Conservation (phyloP, 2,329 filamentous ascomycete genomes). For the Coniochaeta pulveracea region DNA sequence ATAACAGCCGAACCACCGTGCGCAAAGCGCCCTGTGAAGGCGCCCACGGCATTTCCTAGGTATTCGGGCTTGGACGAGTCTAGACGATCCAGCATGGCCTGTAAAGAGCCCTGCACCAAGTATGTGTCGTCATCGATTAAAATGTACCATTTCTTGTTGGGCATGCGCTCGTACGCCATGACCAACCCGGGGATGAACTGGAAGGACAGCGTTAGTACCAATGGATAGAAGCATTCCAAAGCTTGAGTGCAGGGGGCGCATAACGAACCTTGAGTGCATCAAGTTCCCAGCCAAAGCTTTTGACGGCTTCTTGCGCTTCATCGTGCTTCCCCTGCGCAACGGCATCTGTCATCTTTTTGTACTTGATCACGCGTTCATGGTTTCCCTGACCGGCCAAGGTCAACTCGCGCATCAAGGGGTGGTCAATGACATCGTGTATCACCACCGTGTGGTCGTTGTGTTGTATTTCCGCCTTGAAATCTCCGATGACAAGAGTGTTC, state of each 20-base stretch:
- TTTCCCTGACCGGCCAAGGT: conserved; percentile 21
- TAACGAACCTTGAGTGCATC: conserved; percentile 31
- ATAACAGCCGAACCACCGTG: conserved; percentile 42
- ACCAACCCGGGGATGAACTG: conserved; percentile 43
- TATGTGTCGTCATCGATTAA: conserved; percentile 46
- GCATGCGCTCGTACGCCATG: conserved; percentile 33
- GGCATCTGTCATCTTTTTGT: conserved; percentile 23
- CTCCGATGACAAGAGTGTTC: conserved; percentile 37
- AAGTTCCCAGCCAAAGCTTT: conserved; percentile 32
- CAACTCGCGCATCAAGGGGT: conserved; percentile 14
- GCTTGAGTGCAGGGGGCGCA: background rate
- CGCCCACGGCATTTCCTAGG: conserved; percentile 42
- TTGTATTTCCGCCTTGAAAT: conserved; percentile 26
- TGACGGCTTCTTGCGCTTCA: conserved; percentile 23
- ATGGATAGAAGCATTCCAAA: conserved; percentile 1
- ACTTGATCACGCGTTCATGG: conserved; percentile 25
- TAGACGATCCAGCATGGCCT: conserved; percentile 33
- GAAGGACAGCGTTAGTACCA: conserved; percentile 2
- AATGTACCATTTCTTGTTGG: conserved; percentile 45
- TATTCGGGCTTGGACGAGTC: conserved; percentile 33
- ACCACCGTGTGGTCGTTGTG: conserved; percentile 14
- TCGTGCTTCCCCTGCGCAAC: conserved; percentile 24
- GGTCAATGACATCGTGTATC: conserved; percentile 29
- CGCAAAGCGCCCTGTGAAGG: conserved; percentile 40
- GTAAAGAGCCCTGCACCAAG: conserved; percentile 33